Evolutionary conservation across 768 basidiomycete genomes (phyloP).

Genomic region (Steccherinum ochraceum): DNA sequence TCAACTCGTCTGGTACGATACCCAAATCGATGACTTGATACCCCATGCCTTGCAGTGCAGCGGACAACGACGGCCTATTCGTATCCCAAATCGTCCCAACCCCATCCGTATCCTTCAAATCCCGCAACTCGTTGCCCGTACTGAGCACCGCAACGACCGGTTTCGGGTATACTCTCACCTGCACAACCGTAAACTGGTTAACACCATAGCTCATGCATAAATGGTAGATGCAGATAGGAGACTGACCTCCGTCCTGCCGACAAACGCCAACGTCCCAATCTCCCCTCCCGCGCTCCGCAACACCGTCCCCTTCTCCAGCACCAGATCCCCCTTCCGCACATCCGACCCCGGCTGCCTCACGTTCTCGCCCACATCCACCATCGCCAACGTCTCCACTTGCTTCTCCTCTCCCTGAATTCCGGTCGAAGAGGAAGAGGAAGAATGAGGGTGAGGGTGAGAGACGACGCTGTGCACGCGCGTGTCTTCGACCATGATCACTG

Average conservation of each 20-base stretch:
- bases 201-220: no score
- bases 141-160: constrained; percentile 78
- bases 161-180: constrained; percentile 68
- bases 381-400: constrained; percentile 60
- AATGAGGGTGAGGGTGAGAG: neutral
- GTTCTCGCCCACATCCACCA: constrained; percentile 63
- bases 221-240: neutral
- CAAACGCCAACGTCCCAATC: constrained; percentile 74
- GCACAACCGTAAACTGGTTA: no score
- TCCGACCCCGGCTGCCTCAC: constrained; percentile 72
- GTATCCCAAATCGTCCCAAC: constrained; percentile 74
- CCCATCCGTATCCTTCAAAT: constrained; percentile 41
- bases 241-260: constrained; percentile 64
- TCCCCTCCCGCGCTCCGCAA: constrained; percentile 71
- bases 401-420: constrained; percentile 57
- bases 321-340: constrained; percentile 58
- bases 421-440: constrained; percentile 27
- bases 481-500: constrained; percentile 93
- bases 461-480: constrained; percentile 56
- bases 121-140: constrained; percentile 79
- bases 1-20: constrained; percentile 69
- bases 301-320: constrained; percentile 54
- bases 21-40: constrained; percentile 78
- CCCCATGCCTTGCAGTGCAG: constrained; percentile 64
- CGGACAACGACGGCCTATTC: constrained; percentile 73